phyloP scores from a whole-genome alignment of 1,284 basidiomycete genomes.

The Ustilago hordei region DNA sequence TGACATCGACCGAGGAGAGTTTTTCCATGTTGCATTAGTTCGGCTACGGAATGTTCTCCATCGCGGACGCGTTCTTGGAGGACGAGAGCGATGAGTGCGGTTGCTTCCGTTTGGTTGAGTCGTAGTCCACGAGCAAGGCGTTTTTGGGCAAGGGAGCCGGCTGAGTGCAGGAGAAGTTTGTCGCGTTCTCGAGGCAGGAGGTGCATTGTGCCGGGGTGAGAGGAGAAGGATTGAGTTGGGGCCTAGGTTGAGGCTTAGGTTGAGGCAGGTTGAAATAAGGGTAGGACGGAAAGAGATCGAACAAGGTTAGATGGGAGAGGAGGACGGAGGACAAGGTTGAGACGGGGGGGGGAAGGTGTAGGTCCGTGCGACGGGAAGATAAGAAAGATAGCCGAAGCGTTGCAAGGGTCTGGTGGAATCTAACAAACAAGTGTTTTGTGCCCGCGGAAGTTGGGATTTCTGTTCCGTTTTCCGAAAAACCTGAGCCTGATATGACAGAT shows the following conservation, averaged over 20 bases:
- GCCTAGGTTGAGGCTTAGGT: too few relatives aligned
- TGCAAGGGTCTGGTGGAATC: not conserved
- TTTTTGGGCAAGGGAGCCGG: conserved; percentile 82
- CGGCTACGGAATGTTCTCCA: conserved; percentile 85
- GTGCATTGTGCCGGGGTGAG: conserved; percentile 55
- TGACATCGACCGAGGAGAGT: conserved; percentile 87
- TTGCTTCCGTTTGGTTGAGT: conserved; percentile 88
- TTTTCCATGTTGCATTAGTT: conserved; percentile 83
- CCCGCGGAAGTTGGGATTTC: not conserved
- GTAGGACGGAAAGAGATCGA: not conserved
- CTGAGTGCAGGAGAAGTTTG: conserved; percentile 64
- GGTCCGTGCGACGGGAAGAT: not conserved
- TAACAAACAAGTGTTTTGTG: not conserved
- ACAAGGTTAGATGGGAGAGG: not conserved
- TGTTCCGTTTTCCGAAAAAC: not conserved
- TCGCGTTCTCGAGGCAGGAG: conserved; percentile 66
- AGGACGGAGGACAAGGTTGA: not conserved
- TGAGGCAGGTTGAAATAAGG: not conserved
- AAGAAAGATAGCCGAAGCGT: not conserved
- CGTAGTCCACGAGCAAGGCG: conserved; percentile 89
- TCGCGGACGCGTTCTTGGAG: conserved; percentile 96
- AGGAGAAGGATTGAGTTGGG: too few relatives aligned
- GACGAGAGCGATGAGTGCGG: conserved; percentile 88
- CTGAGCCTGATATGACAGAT: too few relatives aligned
- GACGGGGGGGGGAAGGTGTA: not conserved